A percentile compares a stretch with the other conserved stretches of the same genome.
Evolutionary conservation across 208 protist species (phyloP).

Genomic region (Crithidia sp.): DNA sequence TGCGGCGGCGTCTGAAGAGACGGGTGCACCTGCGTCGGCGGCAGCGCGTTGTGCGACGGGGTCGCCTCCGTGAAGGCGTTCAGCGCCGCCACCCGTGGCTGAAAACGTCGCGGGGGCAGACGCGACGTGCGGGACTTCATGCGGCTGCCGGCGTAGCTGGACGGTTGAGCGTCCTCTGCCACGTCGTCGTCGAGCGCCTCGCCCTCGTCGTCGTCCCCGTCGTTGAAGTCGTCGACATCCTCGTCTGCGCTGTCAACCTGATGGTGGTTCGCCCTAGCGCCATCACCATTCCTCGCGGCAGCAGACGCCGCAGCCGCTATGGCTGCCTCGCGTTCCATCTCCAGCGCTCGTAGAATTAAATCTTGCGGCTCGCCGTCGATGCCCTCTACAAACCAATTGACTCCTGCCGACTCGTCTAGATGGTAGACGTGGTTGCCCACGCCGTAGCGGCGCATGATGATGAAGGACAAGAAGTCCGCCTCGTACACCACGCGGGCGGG

Average conservation of each 20-base stretch:
- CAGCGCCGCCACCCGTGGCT: background rate
- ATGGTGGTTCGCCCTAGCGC: background rate
- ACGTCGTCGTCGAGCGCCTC: constrained; percentile 22
- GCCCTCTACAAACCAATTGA: constrained; percentile 67
- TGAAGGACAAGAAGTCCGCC: constrained; percentile 75
- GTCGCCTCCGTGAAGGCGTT: background rate
- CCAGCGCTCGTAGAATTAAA: constrained; percentile 17
- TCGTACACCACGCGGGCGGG: constrained; percentile 76
- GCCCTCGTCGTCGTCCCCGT: constrained; percentile 15
- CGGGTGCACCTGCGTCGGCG: constrained; percentile 1
- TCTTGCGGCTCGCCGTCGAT: constrained; percentile 42
- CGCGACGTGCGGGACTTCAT: constrained; percentile 14
- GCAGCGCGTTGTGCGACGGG: background rate
- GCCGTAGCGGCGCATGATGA: constrained; percentile 57
- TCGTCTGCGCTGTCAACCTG: background rate
- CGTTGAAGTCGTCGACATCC: background rate
- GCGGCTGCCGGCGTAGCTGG: constrained; percentile 20
- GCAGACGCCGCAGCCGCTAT: background rate
- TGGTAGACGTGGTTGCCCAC: constrained; percentile 41
- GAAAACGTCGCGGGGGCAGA: background rate
- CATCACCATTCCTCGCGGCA: background rate
- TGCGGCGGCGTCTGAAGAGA: background rate
- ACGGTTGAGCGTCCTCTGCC: background rate
- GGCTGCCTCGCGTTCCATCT: constrained; percentile 15
- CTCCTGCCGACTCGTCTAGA: constrained; percentile 49